Evolutionary conservation across 768 basidiomycete species (phyloP).

Genomic region (Tulasnella calospora): DNA sequence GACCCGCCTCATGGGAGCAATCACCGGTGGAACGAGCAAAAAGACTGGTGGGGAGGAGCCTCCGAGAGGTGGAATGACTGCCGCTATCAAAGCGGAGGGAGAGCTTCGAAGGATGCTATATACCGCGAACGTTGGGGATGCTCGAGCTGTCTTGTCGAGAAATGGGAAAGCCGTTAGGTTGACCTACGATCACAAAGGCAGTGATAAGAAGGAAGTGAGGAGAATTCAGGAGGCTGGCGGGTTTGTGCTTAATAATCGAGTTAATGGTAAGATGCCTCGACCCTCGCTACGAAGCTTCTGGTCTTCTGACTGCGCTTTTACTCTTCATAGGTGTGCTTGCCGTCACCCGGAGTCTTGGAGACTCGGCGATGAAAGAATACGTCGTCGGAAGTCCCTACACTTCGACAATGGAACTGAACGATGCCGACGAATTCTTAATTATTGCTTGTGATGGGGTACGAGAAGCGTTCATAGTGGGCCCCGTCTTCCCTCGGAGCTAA

Average conservation of each 20-base stretch:
- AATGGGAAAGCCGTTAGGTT: constrained; percentile 84
- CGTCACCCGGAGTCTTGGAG: constrained; percentile 92
- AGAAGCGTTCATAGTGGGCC: constrained; percentile 28
- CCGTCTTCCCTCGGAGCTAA: too few species aligned
- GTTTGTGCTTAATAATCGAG: constrained; percentile 97
- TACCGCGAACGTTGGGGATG: constrained; percentile 95
- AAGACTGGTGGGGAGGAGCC: constrained; percentile 34
- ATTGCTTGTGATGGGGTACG: constrained; percentile 96
- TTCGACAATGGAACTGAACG: constrained; percentile 88
- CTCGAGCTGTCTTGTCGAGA: constrained; percentile 87
- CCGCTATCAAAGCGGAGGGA: constrained; percentile 38
- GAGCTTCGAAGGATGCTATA: constrained; percentile 73
- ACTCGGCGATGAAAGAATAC: constrained; percentile 99
- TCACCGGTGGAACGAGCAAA: constrained; percentile 47
- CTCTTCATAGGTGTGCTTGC: constrained; percentile 64
- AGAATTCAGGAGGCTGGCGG: constrained; percentile 96
- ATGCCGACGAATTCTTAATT: constrained; percentile 90
- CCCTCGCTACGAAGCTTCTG: background rate
- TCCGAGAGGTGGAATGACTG: constrained; percentile 39
- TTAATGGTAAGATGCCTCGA: constrained; percentile 58
- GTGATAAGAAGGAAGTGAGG: constrained; percentile 95
- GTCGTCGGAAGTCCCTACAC: constrained; percentile 98
- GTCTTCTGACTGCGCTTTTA: background rate
- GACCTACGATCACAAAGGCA: constrained; percentile 98
- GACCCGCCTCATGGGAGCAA: constrained; percentile 41